These are phyloP conservation scores for Penicillium steckii DNA, from an alignment of 495 filamentous ascomycete species.

Conservation along the genomic window DNA sequence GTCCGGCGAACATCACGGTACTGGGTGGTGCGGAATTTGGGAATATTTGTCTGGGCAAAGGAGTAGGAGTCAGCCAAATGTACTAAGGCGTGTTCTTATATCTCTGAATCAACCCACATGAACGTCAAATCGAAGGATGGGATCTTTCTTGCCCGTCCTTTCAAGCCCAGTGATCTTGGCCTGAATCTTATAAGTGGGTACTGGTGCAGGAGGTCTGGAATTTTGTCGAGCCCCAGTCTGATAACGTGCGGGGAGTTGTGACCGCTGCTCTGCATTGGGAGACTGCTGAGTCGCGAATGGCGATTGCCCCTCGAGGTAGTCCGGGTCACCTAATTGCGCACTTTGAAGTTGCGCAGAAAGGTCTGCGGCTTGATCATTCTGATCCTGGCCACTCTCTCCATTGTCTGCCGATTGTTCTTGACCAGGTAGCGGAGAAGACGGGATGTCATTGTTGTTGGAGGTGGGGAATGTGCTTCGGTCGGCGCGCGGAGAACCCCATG, in stretches of 20 bases:
- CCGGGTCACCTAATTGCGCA: constrained; percentile 41
- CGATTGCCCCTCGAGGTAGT: constrained; percentile 34
- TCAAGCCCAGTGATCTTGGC: constrained; percentile 93
- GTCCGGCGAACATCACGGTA: constrained; percentile 95
- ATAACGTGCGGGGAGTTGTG: constrained; percentile 48
- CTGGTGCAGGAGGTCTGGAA: constrained; percentile 47
- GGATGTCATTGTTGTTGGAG: constrained; percentile 48
- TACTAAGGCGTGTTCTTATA: no score
- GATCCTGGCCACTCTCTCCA: constrained; percentile 19
- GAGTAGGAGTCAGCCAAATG: constrained; percentile 5
- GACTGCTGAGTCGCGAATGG: constrained; percentile 38
- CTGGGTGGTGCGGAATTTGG: constrained; percentile 94
- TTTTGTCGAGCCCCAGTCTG: constrained; percentile 44
- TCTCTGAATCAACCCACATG: constrained; percentile 70
- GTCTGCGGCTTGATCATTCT: constrained; percentile 30
- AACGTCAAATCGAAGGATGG: constrained; percentile 92
- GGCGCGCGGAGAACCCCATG: constrained; percentile 77
- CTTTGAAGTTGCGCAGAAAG: constrained; percentile 46
- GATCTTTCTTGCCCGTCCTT: constrained; percentile 90
- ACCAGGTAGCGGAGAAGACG: constrained; percentile 53
- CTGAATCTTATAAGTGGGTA: constrained; percentile 74
- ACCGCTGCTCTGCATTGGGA: constrained; percentile 41
- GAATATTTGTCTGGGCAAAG: constrained; percentile 80
- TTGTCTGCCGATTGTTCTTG: constrained; percentile 45
- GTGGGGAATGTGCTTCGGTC: constrained; percentile 54